These are phyloP conservation scores for Withania somnifera DNA, from an alignment of 305 asterid species.

Conservation along the genomic window DNA sequence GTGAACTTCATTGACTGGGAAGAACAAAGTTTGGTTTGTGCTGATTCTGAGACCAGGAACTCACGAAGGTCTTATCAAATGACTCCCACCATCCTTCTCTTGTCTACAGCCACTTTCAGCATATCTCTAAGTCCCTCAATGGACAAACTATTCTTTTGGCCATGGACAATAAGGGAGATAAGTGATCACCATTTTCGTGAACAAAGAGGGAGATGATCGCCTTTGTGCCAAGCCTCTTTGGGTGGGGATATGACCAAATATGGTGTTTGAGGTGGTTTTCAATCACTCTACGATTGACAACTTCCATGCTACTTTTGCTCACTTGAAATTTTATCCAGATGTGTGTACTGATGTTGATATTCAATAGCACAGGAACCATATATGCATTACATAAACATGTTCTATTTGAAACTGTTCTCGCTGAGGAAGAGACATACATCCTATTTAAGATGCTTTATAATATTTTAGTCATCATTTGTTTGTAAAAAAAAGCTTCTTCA, in stretches of 20 bases:
- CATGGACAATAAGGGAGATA: background rate
- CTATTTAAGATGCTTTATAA: background rate
- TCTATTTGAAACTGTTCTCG: background rate
- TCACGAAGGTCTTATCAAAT: background rate
- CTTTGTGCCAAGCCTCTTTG: background rate
- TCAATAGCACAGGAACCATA: background rate
- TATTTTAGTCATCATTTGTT: background rate
- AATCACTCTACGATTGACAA: background rate
- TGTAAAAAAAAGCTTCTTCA: background rate
- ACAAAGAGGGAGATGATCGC: background rate
- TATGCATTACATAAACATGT: background rate
- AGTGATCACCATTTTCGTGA: background rate
- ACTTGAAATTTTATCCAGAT: background rate
- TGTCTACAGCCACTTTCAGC: too few species aligned
- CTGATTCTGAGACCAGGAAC: background rate
- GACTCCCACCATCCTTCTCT: too few species aligned
- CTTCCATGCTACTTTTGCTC: background rate
- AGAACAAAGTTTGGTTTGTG: background rate
- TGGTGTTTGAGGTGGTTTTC: background rate
- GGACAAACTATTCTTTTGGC: background rate
- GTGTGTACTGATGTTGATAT: background rate
- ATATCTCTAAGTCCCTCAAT: background rate
- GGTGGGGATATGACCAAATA: background rate
- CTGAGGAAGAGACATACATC: background rate
- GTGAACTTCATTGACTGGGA: background rate